Evolutionary conservation across 2,329 filamentous ascomycete genomes (phyloP).

Genomic region (Leptographium wingfieldii): DNA sequence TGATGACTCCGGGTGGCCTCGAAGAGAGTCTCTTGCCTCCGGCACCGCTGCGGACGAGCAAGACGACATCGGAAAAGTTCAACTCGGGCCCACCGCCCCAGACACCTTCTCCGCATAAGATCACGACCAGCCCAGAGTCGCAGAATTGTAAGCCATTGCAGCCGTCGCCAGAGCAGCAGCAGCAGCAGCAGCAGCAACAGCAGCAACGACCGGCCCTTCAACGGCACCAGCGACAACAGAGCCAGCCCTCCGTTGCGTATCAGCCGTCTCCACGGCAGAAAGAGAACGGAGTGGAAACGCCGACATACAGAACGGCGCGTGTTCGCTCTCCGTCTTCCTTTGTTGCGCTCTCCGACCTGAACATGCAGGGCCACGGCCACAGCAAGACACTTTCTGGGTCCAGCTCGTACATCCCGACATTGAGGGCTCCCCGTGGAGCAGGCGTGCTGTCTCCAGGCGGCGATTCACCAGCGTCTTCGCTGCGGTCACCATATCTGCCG

Average conservation of each 20-base stretch:
- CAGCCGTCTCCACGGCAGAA: conserved; percentile 30
- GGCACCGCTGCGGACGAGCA: conserved; percentile 39
- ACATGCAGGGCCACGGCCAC: conserved; percentile 19
- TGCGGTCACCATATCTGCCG: conserved; percentile 13
- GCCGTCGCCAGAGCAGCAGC: conserved; percentile 8
- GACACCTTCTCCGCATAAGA: conserved; percentile 32
- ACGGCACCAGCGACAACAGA: background rate
- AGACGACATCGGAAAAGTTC: conserved; percentile 43
- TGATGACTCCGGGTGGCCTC: conserved; percentile 26
- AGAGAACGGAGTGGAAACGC: conserved; percentile 25
- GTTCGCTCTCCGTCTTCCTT: background rate
- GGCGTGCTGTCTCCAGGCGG: conserved; percentile 1
- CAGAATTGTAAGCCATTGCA: conserved; percentile 10
- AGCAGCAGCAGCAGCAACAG: background rate
- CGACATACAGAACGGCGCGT: background rate
- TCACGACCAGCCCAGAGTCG: conserved; percentile 36
- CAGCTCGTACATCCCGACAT: conserved; percentile 36
- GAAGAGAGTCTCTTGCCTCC: conserved; percentile 13
- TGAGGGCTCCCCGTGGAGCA: conserved; percentile 27
- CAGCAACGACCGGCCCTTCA: too few relatives aligned
- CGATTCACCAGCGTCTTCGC: conserved; percentile 9
- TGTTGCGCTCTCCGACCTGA: background rate
- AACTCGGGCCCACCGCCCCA: conserved; percentile 34
- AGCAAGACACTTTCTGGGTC: conserved; percentile 37
- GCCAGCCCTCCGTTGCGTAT: background rate